Evolutionary conservation across 2,329 filamentous ascomycete species (phyloP).

Genomic region (Emericellopsis atlantica): DNA sequence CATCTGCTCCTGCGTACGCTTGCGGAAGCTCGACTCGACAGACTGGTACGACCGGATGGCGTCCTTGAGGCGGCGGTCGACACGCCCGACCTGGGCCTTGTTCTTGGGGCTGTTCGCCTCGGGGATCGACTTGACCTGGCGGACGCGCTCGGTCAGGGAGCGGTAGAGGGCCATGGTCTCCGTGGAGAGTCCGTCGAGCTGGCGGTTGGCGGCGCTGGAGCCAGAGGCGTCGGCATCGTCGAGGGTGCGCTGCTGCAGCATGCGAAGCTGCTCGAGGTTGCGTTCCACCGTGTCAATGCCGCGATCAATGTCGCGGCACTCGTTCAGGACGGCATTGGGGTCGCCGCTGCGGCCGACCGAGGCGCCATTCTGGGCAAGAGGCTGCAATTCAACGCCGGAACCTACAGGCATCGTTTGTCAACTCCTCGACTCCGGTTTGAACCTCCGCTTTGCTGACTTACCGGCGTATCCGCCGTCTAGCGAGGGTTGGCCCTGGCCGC

Average conservation of each 20-base stretch:
- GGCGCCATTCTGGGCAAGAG: conserved; percentile 40
- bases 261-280: conserved; percentile 59
- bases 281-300: conserved; percentile 63
- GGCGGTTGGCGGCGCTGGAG: conserved; percentile 50
- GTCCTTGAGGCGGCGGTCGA: conserved; percentile 67
- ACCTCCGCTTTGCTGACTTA: conserved; percentile 6
- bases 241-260: conserved; percentile 59
- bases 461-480: conserved; percentile 16
- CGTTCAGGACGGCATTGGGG: conserved; percentile 70
- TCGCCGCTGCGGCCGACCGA: conserved; percentile 34
- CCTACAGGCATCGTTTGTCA: conserved; percentile 11
- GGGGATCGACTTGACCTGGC: conserved; percentile 68
- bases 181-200: conserved; percentile 60
- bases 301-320: conserved; percentile 68
- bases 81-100: conserved; percentile 65
- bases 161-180: conserved; percentile 80
- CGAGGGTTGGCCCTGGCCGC: conserved; percentile 3
- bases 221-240: conserved; percentile 61
- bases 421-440: neutral
- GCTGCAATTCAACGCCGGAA: conserved; percentile 58
- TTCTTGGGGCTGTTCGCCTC: conserved; percentile 65
- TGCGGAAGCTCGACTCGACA: conserved; percentile 68
- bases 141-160: conserved; percentile 65
- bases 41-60: conserved; percentile 75
- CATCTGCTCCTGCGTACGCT: conserved; percentile 71